Base-by-base conservation (phyloP, 2,329 filamentous ascomycete species). In the Beauveria brongniartii region DNA sequence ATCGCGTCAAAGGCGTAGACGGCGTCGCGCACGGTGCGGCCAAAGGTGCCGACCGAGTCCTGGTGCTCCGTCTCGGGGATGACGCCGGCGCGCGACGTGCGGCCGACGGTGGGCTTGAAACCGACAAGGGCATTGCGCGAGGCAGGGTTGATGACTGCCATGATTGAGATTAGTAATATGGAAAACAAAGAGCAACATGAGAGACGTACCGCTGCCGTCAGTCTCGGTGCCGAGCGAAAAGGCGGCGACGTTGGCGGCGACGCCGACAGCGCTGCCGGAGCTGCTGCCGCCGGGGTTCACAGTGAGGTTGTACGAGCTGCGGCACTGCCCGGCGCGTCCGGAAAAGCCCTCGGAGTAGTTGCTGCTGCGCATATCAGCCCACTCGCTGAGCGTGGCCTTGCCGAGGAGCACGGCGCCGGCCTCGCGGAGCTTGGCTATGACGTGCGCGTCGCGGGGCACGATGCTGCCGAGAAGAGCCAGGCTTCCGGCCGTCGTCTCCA, bases 141-240 rank as follows among this genome's bases (percentile, higher is more conserved):
- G 1, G 89, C 87, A 0, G 89, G 89, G 69, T 84, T 86, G 68
- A 91, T 90, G 18, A 92, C 80, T 75, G 26, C 61, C 61, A 57
- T n/a, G 41, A 44, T 9, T 1, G 20, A 26, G 4, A 9, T 28
- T 24, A 56, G 55, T n/a, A 5, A 22, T 34, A 5, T 43, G 28
- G 8, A 28, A 28, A 9, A 9, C 12, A 41, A 5, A 24, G 10
- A 8, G 3, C 12, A 14, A 18, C 40, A 20, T 28, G n/a, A 14
- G n/a, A 14, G 4, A 72, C 73, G 69, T 65, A 79, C 77, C 79
- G 72, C 82, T 85, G 4, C 82, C 88, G 68, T 91, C 88, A 0
- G 88, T 91, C 73, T 92, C 89, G 0, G 88, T 91, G 1, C 89
- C 90, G 0, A 92, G 70, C 0, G 86, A 78, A 68, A 90, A 87